Conservation (phyloP, 176 grass and related monocot species). For the Guadua angustifolia region DNA sequence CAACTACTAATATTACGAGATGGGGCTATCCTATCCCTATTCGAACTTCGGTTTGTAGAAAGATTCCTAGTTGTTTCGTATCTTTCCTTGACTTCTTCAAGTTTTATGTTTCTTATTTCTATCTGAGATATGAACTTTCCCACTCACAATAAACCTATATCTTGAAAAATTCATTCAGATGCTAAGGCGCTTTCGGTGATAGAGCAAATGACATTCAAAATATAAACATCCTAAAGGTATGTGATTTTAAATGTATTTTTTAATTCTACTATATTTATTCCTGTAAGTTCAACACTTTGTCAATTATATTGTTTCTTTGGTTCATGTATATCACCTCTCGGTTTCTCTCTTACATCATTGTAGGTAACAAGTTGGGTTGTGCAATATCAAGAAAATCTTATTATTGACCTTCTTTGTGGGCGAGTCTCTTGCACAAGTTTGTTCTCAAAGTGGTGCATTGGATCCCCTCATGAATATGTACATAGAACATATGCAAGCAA, state of each 20-base stretch:
- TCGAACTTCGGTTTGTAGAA: conserved; percentile 9
- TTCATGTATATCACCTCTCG: conserved; percentile 6
- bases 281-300: conserved; percentile 11
- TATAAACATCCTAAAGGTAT: conserved; percentile 97
- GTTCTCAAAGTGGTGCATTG: conserved; percentile 98
- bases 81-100: conserved; percentile 25
- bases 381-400: conserved; percentile 97
- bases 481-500: conserved; percentile 94
- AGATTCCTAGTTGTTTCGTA: conserved; percentile 22
- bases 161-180: conserved; percentile 94
- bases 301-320: conserved; percentile 33
- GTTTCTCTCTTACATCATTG: conserved; percentile 40
- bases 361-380: conserved; percentile 99
- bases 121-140: conserved; percentile 97
- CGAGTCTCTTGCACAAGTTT: conserved; percentile 98
- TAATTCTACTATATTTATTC: conserved; percentile 28
- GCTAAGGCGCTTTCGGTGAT: conserved; percentile 93
- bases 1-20: conserved; percentile 11
- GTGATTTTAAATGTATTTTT: conserved; percentile 15
- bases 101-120: conserved; percentile 50
- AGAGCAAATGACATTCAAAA: conserved; percentile 95
- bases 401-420: conserved; percentile 94
- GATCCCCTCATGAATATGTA: conserved; percentile 99
- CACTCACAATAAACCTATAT: conserved; percentile 99
- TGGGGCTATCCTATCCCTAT: background rate